These are phyloP conservation scores for Moniliella sp. DNA, from an alignment of 1,284 basidiomycete genomes.

Conservation along the genomic window DNA sequence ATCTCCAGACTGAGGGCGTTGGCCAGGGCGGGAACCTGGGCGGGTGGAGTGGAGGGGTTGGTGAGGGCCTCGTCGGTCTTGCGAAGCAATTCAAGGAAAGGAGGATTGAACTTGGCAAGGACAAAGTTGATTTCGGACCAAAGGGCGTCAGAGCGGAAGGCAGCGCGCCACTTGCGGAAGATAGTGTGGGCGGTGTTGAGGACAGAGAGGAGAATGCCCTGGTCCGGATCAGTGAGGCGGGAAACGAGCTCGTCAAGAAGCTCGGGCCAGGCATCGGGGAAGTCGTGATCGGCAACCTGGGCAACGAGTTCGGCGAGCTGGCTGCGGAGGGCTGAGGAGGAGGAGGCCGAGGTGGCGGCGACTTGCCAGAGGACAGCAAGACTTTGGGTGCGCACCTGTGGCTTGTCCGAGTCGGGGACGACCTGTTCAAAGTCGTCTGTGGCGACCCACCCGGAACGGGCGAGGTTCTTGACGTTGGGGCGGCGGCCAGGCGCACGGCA, in stretches of 20 bases:
- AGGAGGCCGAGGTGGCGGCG: slow-evolving; percentile 35
- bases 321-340: slow-evolving; percentile 14
- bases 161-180: slow-evolving; percentile 73
- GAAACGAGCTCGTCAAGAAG: slow-evolving; percentile 23
- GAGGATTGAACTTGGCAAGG: slow-evolving; percentile 55
- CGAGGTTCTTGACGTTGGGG: slow-evolving; percentile 31
- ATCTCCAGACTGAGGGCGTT: slow-evolving; percentile 43
- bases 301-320: slow-evolving; percentile 27
- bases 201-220: slow-evolving; percentile 66
- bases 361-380: slow-evolving; percentile 63
- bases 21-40: slow-evolving; percentile 30
- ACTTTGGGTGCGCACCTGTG: slow-evolving; percentile 46
- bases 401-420: slow-evolving; percentile 41
- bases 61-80: slow-evolving; percentile 21
- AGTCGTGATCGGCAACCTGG: slow-evolving; percentile 21
- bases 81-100: slow-evolving; percentile 47
- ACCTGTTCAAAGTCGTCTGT: slow-evolving; percentile 10
- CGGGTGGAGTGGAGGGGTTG: slow-evolving; percentile 32
- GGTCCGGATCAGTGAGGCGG: slow-evolving; percentile 51
- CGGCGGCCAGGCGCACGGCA: slow-evolving; percentile 23
- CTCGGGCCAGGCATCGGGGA: slow-evolving; percentile 19
- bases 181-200: slow-evolving; percentile 86
- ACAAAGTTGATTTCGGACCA: slow-evolving; percentile 84
- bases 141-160: slow-evolving; percentile 64
- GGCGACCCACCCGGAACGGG: slow-evolving; percentile 18